These are phyloP conservation scores for Syzygium oleosum DNA, from an alignment of 345 rosid species.

Conservation along the genomic window DNA sequence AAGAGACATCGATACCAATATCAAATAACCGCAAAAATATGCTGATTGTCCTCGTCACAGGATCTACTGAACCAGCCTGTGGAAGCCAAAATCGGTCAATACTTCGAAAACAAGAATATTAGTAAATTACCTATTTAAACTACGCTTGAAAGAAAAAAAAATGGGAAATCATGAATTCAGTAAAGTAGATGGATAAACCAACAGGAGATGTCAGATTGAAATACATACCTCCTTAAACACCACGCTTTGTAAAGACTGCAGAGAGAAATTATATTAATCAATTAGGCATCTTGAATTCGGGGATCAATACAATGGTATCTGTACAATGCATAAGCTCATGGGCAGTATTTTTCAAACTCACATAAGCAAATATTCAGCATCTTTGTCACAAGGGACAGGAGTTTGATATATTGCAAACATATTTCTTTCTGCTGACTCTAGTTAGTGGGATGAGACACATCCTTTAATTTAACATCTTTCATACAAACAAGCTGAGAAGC, in stretches of 20 bases:
- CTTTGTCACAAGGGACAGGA: background rate
- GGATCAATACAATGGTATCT: background rate
- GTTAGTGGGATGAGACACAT: background rate
- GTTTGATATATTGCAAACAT: background rate
- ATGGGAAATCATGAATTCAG: background rate
- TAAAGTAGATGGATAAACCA: background rate
- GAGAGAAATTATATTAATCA: constrained; percentile 9
- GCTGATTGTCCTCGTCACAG: constrained; percentile 84
- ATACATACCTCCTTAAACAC: constrained; percentile 84
- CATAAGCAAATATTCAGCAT: background rate
- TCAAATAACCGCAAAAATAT: constrained; percentile 87
- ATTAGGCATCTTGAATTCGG: constrained; percentile 9
- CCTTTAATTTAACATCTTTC: background rate
- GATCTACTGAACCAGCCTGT: constrained; percentile 96
- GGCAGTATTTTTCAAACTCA: background rate
- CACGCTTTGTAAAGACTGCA: constrained; percentile 97
- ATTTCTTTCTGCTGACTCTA: background rate
- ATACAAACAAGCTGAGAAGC: background rate
- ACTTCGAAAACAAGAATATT: background rate
- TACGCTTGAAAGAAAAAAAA: background rate
- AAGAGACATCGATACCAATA: constrained; percentile 81
- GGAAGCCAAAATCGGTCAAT: constrained; percentile 1
- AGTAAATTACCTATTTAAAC: background rate
- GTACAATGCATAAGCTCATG: background rate
- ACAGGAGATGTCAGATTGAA: background rate